Percentiles rank a stretch among this genome's conserved stretches.
Conservation (phyloP, 106 monocot species). For the Gastrodia elata region DNA sequence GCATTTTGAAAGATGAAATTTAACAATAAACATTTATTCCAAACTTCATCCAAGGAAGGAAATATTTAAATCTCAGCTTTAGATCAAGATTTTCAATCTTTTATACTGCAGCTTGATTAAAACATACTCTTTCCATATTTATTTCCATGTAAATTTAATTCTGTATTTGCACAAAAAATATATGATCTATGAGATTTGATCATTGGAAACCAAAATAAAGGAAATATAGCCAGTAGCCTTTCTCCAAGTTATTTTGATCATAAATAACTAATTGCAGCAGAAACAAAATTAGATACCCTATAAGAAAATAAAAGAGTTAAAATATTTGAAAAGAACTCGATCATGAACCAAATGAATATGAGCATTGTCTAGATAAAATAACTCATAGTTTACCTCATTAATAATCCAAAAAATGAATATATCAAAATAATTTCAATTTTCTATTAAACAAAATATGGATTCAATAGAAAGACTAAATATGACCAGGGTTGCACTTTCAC, state of each 20-base stretch:
- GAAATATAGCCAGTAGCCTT: not conserved
- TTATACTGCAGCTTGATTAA: too few relatives aligned
- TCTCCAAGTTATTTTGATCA: not conserved
- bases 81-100: too few relatives aligned
- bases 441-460: not conserved
- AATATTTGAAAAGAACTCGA: not conserved
- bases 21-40: too few relatives aligned
- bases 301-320: not conserved
- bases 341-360: not conserved
- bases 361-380: not conserved
- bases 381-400: not conserved
- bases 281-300: not conserved
- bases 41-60: too few relatives aligned
- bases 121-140: not conserved
- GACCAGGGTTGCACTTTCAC: constrained; percentile 15
- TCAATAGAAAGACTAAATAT: not conserved
- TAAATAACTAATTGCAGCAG: not conserved
- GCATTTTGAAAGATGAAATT: too few relatives aligned
- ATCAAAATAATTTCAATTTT: not conserved
- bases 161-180: not conserved
- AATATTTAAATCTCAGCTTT: too few relatives aligned
- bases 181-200: not conserved
- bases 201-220: not conserved
- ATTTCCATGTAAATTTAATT: not conserved
- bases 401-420: not conserved